Percentiles rank a stretch among this genome's conserved stretches.
These are phyloP conservation scores for Arbutus unedo DNA, from an alignment of 148 eudicot species.

Conservation along the genomic window DNA sequence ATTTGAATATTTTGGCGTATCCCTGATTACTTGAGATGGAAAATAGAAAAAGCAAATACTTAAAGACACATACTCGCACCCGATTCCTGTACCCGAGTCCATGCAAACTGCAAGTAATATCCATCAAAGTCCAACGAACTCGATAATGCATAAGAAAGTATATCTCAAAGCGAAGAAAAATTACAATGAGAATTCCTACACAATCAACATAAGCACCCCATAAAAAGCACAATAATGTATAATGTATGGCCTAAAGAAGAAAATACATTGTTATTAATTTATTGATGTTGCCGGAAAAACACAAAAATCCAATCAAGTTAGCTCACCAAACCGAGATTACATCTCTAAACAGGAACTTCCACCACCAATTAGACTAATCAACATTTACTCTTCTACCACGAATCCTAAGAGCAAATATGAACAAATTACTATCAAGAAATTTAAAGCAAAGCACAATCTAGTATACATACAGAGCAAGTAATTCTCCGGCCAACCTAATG, in stretches of 20 bases:
- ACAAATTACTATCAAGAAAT: constrained; percentile 29
- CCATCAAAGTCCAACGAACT: not conserved
- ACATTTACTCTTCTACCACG: constrained; percentile 38
- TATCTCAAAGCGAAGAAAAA: not conserved
- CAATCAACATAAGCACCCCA: not conserved
- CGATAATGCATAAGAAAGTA: not conserved
- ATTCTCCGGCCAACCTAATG: not conserved
- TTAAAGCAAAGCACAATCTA: constrained; percentile 11
- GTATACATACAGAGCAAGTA: constrained; percentile 6
- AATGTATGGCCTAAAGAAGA: not conserved
- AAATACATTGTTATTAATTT: constrained; percentile 15
- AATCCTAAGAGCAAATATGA: constrained; percentile 38
- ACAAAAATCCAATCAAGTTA: constrained; percentile 25
- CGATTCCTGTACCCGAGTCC: no score
- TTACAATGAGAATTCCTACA: not conserved
- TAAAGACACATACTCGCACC: no score
- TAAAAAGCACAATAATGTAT: not conserved
- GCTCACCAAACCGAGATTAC: constrained; percentile 48
- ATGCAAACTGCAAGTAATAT: not conserved
- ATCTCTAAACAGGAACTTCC: constrained; percentile 25
- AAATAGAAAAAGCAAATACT: no score
- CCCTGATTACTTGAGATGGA: no score
- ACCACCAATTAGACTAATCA: constrained; percentile 32
- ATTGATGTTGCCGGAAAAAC: constrained; percentile 23
- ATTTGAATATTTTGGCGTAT: no score